Evolutionary conservation across 2,329 filamentous ascomycete species (phyloP), one percentile per base, ranked within the genome.

Genomic region (Diaporthe eres): DNA sequence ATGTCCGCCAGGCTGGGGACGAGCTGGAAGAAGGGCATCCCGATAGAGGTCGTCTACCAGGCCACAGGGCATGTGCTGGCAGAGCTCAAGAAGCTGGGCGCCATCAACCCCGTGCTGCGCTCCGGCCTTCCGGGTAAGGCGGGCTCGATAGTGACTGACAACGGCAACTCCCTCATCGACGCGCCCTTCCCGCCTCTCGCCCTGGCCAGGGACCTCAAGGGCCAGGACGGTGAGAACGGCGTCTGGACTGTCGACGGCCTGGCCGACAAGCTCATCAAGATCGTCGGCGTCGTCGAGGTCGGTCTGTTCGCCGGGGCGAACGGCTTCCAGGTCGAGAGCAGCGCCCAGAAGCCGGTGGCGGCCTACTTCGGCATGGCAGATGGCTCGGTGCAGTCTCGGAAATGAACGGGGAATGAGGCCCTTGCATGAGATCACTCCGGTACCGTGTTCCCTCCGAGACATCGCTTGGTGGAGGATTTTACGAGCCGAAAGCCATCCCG

Each of bases 361-460:
- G 96, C 95, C 34, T 99, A 98, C 86, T 99, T 98, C 85, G 97
- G 97, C 49, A 94, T 97, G 91, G 90, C 93, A 60, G 94, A 95
- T 81, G 94, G 94, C 4, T 88, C 87, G 15, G 92, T 94, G 19
- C 86, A 92, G 80, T 87, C 93, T 76, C 73, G 53, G 74, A 76
- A 57, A 49, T 63, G 28, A 57, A 44, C 37, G 7, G n/a, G 34
- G 17, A 39, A 0, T 7, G 10, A 15, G 2, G 15, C 42, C 28
- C 37, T 67, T n/a, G 34, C 6, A 10, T 72, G 5, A 25, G 9
- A 37, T n/a, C 4, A 31, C 6, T 42, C 28, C n/a, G 37, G 42
- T 47, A 10, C 17, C 13, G 7, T 58, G 22, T 19, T 71, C n/a
- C 10, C 55, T 9, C 53, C 42, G n/a, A 42, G 47, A 55, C 65